Conservation (phyloP, 768 basidiomycete genomes). For the Lactarius tabidus region DNA sequence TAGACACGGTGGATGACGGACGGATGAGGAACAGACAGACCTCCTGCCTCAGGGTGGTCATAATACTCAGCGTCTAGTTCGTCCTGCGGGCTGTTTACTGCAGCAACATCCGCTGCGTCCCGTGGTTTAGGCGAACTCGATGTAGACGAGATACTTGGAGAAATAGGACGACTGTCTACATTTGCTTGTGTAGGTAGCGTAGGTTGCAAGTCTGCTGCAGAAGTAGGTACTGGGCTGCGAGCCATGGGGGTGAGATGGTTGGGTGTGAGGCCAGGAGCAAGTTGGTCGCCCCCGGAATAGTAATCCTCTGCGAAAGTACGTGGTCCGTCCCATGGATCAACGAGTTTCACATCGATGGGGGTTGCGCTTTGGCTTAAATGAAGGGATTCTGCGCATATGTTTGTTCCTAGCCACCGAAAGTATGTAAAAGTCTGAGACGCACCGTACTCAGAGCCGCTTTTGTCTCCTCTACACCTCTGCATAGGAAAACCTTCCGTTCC, state of each 20-base stretch:
- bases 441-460: slow-evolving; percentile 36
- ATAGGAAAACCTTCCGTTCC: slow-evolving; percentile 28
- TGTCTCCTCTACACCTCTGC: slow-evolving; percentile 46
- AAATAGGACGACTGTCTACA: neutral
- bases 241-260: slow-evolving; percentile 21
- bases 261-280: slow-evolving; percentile 21
- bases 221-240: slow-evolving; percentile 6
- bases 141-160: slow-evolving; percentile 9
- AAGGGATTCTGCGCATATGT: neutral
- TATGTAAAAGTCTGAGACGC: slow-evolving; percentile 1
- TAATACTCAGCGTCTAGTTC: neutral
- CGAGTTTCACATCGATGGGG: slow-evolving; percentile 30
- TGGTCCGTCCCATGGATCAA: slow-evolving; percentile 42
- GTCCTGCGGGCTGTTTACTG: neutral
- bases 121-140: slow-evolving; percentile 1
- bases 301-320: slow-evolving; percentile 41
- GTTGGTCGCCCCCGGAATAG: slow-evolving; percentile 42
- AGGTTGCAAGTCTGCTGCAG: neutral
- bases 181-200: neutral
- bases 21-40: slow-evolving; percentile 1
- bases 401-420: neutral
- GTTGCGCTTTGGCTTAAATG: slow-evolving; percentile 3
- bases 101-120: neutral
- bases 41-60: neutral
- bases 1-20: neutral